Evolutionary conservation across 345 rosid species (phyloP).

Genomic region (Eucalyptus decipiens): DNA sequence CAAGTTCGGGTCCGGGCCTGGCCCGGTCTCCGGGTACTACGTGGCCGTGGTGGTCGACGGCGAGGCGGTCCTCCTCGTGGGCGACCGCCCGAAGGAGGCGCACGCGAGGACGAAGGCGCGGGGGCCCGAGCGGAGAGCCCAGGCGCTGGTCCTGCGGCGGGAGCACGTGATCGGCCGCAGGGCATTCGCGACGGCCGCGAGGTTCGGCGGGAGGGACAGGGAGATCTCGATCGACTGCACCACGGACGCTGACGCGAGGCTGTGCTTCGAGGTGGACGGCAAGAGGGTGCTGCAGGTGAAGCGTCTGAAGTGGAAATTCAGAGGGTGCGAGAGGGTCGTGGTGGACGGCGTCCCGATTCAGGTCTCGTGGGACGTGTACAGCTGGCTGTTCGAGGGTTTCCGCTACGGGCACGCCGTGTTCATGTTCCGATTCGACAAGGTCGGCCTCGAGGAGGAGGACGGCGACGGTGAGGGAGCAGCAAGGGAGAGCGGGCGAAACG

Average conservation of each 20-base stretch:
- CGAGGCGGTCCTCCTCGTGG: constrained; percentile 50
- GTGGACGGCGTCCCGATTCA: constrained; percentile 63
- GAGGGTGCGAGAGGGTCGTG: constrained; percentile 72
- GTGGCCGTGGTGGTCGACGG: constrained; percentile 56
- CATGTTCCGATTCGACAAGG: constrained; percentile 63
- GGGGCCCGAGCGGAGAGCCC: constrained; percentile 11
- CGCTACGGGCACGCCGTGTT: constrained; percentile 52
- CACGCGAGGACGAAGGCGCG: constrained; percentile 29
- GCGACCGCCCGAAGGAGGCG: constrained; percentile 53
- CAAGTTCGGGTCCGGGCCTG: constrained; percentile 73
- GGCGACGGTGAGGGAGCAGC: neutral
- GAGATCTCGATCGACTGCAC: constrained; percentile 63
- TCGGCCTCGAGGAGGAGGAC: neutral
- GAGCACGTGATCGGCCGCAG: constrained; percentile 62
- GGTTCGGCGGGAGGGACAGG: constrained; percentile 56
- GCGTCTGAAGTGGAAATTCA: constrained; percentile 74
- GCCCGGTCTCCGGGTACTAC: constrained; percentile 68
- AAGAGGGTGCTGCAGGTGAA: constrained; percentile 47
- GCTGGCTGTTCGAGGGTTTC: constrained; percentile 54
- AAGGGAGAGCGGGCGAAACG: neutral
- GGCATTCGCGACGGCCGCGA: constrained; percentile 44
- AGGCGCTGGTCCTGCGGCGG: constrained; percentile 45
- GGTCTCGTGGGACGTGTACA: constrained; percentile 88
- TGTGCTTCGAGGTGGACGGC: constrained; percentile 45
- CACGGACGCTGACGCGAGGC: constrained; percentile 34